Base-by-base conservation (phyloP, 2,329 filamentous ascomycete species). In the Fusarium illudens region DNA sequence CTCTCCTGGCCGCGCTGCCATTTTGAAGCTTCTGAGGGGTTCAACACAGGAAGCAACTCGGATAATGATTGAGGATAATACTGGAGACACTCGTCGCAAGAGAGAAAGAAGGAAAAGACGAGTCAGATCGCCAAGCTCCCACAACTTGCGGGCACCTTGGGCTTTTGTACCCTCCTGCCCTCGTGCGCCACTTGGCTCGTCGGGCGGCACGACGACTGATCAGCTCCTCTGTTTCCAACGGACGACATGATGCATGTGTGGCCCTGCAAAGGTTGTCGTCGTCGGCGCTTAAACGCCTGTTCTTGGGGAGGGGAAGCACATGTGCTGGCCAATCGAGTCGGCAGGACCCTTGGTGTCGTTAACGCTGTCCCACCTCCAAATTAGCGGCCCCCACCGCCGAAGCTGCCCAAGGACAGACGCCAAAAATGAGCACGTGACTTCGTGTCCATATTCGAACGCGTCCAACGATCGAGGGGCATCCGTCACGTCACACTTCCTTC, bases 1-100 rank as follows among this genome's bases (percentile, higher is more conserved):
- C 76, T 86, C 84, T 53, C 83, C 84, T 36, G 79, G 79, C 65
- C 78, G 76, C 29, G 79, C 77, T 49, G 83, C 81, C 84, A 86
- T 86, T 12, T 62, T 77, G 50, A 56, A 48, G 29, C 59, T 57
- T 39, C 42, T 20, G 22, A 37, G 46, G 22, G 37, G 32, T 48
- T 58, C 20, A 32, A 36, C 30, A 51, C 25, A 42, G 49, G 49
- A 19, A 62, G 42, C 54, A 52, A 33, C 17, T 30, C 11, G 10
- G 25, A 19, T 22, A 37, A 20, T n/a, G 52, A 60, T 15, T 29
- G 22, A 30, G 17, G 53, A 8, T 19, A 20, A 42, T 20, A 42
- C 33, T 55, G 25, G 37, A 50, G 37, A 62, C 53, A 59, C 58
- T 71, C 44, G 61, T 69, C 54, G 39, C 58, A 44, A 51, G 22